Percentiles rank a stretch among this genome's conserved stretches.
Conservation (phyloP, 495 filamentous ascomycete species). For the Penicillium lagena region DNA sequence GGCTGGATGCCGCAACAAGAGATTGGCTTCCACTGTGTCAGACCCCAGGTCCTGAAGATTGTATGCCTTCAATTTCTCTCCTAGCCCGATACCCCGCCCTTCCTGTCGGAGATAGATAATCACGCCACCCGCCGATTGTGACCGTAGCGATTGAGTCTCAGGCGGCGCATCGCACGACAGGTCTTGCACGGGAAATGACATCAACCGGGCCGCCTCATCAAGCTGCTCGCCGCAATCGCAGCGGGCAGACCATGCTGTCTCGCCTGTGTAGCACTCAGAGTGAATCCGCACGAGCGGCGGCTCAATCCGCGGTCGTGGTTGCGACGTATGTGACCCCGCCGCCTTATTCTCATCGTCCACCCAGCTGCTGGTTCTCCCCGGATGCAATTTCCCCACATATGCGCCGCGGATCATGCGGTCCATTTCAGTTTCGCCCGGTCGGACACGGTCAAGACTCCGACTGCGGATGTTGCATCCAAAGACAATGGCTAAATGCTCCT, state of each 20-base stretch:
- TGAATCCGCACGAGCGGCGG: conserved; percentile 86
- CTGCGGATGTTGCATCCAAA: conserved; percentile 84
- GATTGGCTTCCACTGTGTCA: conserved; percentile 94
- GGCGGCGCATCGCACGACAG: conserved; percentile 26
- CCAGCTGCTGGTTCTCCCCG: conserved; percentile 70
- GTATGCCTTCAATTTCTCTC: conserved; percentile 95
- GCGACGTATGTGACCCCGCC: conserved; percentile 6
- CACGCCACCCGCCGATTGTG: conserved; percentile 66
- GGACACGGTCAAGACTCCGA: conserved; percentile 66
- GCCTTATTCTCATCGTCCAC: conserved; percentile 28
- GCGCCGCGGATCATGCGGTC: conserved; percentile 94
- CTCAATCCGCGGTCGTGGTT: conserved; percentile 10
- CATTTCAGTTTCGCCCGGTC: conserved; percentile 88
- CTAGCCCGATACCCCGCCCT: conserved; percentile 88
- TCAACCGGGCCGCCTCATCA: conserved; percentile 89
- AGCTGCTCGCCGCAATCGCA: conserved; percentile 98
- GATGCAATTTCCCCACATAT: conserved; percentile 81
- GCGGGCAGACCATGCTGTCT: conserved; percentile 94
- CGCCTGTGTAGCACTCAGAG: conserved; percentile 96
- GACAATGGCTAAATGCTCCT: conserved; percentile 97
- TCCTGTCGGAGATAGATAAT: conserved; percentile 96
- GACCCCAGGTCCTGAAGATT: conserved; percentile 93
- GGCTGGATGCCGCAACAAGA: conserved; percentile 85
- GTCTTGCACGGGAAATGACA: conserved; percentile 65
- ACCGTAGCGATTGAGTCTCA: conserved; percentile 32